A percentile compares a stretch with the other conserved stretches of the same genome.
phyloP scores from a whole-genome alignment of 331 rosid species.

The Saraca asoca region DNA sequence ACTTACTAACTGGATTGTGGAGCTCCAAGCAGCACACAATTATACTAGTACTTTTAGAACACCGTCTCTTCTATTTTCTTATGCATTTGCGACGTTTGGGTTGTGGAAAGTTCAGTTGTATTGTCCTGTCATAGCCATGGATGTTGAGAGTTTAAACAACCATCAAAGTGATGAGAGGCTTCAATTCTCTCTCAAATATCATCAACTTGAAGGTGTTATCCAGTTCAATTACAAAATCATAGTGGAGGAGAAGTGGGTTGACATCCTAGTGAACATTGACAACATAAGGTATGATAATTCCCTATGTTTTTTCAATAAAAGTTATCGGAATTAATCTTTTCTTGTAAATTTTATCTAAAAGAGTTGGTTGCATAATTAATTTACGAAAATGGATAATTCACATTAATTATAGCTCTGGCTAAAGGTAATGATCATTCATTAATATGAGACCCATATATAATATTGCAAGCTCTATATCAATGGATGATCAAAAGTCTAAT shows the following conservation, averaged over 20 bases:
- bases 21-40: constrained; percentile 47
- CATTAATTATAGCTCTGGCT: too few relatives aligned
- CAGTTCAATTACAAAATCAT: constrained; percentile 72
- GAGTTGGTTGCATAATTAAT: too few relatives aligned
- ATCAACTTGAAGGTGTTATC: constrained; percentile 88
- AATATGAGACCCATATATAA: too few relatives aligned
- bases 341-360: too few relatives aligned
- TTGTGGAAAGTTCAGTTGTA: constrained; percentile 82
- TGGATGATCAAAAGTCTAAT: too few relatives aligned
- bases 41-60: constrained; percentile 38
- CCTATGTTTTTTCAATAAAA: too few relatives aligned
- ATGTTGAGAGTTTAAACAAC: constrained; percentile 49
- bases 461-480: too few relatives aligned
- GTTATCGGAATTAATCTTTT: too few relatives aligned
- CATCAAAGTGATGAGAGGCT: constrained; percentile 67
- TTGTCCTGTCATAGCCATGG: constrained; percentile 84
- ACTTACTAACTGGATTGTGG: constrained; percentile 74
- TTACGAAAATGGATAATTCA: too few relatives aligned
- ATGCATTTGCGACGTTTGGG: constrained; percentile 61
- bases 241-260: constrained; percentile 66
- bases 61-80: constrained; percentile 76
- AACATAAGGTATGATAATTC: constrained; percentile 68
- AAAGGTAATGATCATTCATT: too few relatives aligned
- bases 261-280: constrained; percentile 64
- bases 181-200: constrained; percentile 71